phyloP scores from a whole-genome alignment of 441 rosid genomes.

The Aquilaria agallochum region DNA sequence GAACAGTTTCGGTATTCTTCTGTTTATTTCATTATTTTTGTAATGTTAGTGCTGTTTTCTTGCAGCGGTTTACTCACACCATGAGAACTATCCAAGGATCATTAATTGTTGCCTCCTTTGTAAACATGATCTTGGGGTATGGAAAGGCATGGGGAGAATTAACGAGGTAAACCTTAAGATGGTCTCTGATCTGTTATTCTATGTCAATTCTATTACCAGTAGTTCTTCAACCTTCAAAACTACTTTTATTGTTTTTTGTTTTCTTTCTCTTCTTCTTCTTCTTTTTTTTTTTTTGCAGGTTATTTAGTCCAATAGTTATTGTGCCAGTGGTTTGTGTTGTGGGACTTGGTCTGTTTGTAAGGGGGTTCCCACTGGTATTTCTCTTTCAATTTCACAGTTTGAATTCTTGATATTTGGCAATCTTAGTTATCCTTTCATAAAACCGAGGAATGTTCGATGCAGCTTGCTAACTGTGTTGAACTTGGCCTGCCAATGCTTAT shows the following conservation, averaged over 20 bases:
- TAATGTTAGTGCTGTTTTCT: slow-evolving; percentile 19
- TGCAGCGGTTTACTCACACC: slow-evolving; percentile 67
- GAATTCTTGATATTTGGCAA: too few relatives aligned
- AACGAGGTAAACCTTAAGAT: slow-evolving; percentile 42
- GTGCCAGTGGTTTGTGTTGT: slow-evolving; percentile 71
- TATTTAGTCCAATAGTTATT: slow-evolving; percentile 64
- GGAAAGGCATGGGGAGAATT: slow-evolving; percentile 67
- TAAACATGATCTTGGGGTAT: slow-evolving; percentile 79
- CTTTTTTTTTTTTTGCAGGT: slow-evolving; percentile 34
- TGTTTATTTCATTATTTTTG: slow-evolving; percentile 3
- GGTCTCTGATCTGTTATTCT: neutral
- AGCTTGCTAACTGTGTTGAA: slow-evolving; percentile 93
- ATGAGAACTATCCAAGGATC: slow-evolving; percentile 96
- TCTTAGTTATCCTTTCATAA: slow-evolving; percentile 1
- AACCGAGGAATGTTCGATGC: slow-evolving; percentile 19
- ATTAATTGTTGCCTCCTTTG: slow-evolving; percentile 69
- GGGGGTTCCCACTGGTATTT: slow-evolving; percentile 89
- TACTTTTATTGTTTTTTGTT: neutral
- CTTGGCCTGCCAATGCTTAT: slow-evolving; percentile 95
- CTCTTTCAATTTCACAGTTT: slow-evolving; percentile 2
- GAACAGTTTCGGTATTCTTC: slow-evolving; percentile 3
- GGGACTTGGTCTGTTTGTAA: slow-evolving; percentile 74
- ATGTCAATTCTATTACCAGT: neutral
- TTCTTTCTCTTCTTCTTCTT: slow-evolving; percentile 7
- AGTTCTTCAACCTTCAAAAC: slow-evolving; percentile 4